A percentile compares a stretch with the other conserved stretches of the same genome.
Conservation (phyloP, 768 basidiomycete species). For the Calocybe cyanea region DNA sequence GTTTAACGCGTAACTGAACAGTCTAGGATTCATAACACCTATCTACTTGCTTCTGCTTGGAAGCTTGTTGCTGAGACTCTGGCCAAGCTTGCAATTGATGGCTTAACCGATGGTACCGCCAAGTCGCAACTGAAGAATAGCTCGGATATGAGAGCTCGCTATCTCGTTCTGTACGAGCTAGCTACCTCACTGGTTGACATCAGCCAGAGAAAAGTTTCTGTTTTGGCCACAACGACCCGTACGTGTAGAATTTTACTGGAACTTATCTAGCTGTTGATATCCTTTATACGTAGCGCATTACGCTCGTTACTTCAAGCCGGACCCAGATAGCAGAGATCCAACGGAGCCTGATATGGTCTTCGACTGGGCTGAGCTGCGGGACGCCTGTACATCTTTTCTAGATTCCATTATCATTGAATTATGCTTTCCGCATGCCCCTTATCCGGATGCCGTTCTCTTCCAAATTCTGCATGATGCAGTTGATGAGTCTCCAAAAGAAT, state of each 20-base stretch:
- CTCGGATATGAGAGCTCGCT: slow-evolving; percentile 47
- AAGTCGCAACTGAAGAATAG: slow-evolving; percentile 53
- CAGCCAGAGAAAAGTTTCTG: slow-evolving; percentile 61
- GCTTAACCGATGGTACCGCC: slow-evolving; percentile 49
- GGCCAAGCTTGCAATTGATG: slow-evolving; percentile 48
- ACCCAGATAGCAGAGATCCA: slow-evolving; percentile 24
- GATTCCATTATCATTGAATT: slow-evolving; percentile 84
- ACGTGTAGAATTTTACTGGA: slow-evolving; percentile 21
- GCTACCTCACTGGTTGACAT: slow-evolving; percentile 56
- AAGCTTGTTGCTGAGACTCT: slow-evolving; percentile 62
- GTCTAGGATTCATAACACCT: slow-evolving; percentile 73
- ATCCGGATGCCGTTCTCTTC: slow-evolving; percentile 64
- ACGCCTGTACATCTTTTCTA: slow-evolving; percentile 70
- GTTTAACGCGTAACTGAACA: slow-evolving; percentile 2
- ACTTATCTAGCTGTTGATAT: background rate
- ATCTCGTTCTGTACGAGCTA: slow-evolving; percentile 62
- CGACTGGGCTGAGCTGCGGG: slow-evolving; percentile 58
- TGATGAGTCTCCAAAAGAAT: slow-evolving; percentile 69
- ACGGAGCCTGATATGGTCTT: slow-evolving; percentile 57
- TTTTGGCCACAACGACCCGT: slow-evolving; percentile 71
- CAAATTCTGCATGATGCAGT: slow-evolving; percentile 67
- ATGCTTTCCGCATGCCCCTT: slow-evolving; percentile 66
- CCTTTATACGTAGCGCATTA: slow-evolving; percentile 60
- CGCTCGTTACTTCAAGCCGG: slow-evolving; percentile 60
- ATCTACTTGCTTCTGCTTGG: slow-evolving; percentile 83